A percentile compares a stretch with the other conserved stretches of the same genome.
phyloP scores from a whole-genome alignment of 495 filamentous ascomycete genomes.

The Penicilliopsis zonata region DNA sequence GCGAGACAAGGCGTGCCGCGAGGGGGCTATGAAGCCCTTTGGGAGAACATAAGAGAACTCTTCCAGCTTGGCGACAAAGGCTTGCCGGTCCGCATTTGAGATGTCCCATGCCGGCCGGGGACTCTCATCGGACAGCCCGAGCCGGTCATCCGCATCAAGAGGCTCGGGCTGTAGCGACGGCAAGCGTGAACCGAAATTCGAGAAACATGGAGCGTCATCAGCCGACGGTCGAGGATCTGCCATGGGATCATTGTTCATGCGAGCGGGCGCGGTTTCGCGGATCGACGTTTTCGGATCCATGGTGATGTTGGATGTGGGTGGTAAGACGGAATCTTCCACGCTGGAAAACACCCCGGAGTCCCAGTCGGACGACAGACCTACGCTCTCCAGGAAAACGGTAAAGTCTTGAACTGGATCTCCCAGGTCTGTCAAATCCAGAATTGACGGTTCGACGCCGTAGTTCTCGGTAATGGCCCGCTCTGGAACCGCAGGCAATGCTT shows the following conservation, averaged over 20 bases:
- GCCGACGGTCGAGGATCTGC: conserved; percentile 22
- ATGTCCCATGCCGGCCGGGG: conserved; percentile 51
- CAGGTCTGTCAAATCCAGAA: conserved; percentile 33
- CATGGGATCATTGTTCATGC: conserved; percentile 25
- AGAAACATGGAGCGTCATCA: conserved; percentile 39
- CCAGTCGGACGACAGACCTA: conserved; percentile 39
- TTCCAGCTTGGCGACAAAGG: conserved; percentile 49
- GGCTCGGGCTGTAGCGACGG: conserved; percentile 56
- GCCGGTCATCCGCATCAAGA: conserved; percentile 43
- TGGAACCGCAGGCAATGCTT: conserved; percentile 18
- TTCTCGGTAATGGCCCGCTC: conserved; percentile 33
- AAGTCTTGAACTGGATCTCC: conserved; percentile 40
- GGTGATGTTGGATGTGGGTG: conserved; percentile 19
- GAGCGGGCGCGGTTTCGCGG: conserved; percentile 17
- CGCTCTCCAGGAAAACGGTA: conserved; percentile 36
- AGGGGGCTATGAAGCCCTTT: conserved; percentile 48
- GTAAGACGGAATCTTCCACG: conserved; percentile 32
- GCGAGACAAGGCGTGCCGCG: conserved; percentile 31
- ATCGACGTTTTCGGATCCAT: conserved; percentile 26
- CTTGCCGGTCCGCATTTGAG: conserved; percentile 47
- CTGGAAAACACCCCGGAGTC: conserved; percentile 36
- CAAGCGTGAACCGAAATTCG: conserved; percentile 56
- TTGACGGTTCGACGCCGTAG: conserved; percentile 35
- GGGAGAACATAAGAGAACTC: conserved; percentile 58
- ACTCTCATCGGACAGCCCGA: conserved; percentile 31